Percentiles rank a stretch among this genome's conserved stretches.
These are phyloP conservation scores for Lentinus brumalis DNA, from an alignment of 768 basidiomycete species.

Conservation along the genomic window DNA sequence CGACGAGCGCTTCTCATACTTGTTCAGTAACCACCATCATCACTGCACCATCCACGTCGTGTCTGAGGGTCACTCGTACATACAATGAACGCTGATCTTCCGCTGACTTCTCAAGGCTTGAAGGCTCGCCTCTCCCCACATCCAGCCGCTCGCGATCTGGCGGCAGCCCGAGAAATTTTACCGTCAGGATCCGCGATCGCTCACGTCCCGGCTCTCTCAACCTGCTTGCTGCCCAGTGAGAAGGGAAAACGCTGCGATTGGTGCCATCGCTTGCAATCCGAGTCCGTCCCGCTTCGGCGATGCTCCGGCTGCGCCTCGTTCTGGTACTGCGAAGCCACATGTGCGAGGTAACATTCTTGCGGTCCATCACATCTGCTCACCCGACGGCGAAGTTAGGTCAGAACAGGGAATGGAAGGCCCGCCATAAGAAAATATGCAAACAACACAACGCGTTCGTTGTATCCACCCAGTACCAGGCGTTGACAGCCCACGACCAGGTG, in stretches of 20 bases:
- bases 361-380: constrained; percentile 2
- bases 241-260: constrained; percentile 70
- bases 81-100: not conserved
- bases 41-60: no score
- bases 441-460: constrained; percentile 46
- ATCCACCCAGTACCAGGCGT: constrained; percentile 48
- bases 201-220: constrained; percentile 45
- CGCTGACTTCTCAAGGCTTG: not conserved
- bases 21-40: no score
- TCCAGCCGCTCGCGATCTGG: constrained; percentile 51
- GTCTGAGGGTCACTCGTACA: no score
- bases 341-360: constrained; percentile 41
- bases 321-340: constrained; percentile 71
- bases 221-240: constrained; percentile 52
- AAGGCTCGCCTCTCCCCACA: constrained; percentile 44
- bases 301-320: constrained; percentile 71
- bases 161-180: constrained; percentile 43
- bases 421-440: constrained; percentile 75
- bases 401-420: constrained; percentile 59
- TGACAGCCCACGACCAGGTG: constrained; percentile 54
- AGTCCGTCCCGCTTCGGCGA: constrained; percentile 42
- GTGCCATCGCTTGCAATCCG: constrained; percentile 47
- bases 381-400: constrained; percentile 53
- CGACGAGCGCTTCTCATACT: no score
- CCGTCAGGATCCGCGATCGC: constrained; percentile 53